phyloP scores from a whole-genome alignment of 108 stramenopile genomes.

The Pseudonitzschia multistriata region DNA sequence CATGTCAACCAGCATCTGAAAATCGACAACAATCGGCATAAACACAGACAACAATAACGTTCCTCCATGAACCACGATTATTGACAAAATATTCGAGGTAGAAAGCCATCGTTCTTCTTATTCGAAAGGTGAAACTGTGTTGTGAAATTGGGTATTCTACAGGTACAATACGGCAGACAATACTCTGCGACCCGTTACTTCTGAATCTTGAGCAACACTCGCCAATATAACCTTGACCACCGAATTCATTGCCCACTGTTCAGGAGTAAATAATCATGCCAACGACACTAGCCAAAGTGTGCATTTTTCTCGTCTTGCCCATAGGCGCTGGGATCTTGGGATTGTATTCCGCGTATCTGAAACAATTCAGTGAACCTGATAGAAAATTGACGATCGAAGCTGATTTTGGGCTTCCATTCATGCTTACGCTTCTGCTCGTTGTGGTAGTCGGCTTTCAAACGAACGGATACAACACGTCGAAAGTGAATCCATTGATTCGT shows the following conservation, averaged over 20 bases:
- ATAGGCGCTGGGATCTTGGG: constrained; percentile 43
- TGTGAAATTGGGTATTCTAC: too few species aligned
- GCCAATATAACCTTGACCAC: not conserved
- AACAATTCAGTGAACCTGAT: constrained; percentile 17
- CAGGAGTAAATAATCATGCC: not conserved
- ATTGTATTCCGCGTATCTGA: constrained; percentile 41
- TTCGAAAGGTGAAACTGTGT: too few species aligned
- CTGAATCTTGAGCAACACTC: too few species aligned
- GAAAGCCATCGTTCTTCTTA: too few species aligned
- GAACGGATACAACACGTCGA: constrained; percentile 31
- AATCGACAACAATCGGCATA: too few species aligned
- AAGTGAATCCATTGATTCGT: constrained; percentile 30
- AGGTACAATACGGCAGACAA: too few species aligned
- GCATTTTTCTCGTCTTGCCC: constrained; percentile 52
- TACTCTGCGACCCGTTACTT: too few species aligned
- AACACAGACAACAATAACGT: too few species aligned
- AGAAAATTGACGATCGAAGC: constrained; percentile 44
- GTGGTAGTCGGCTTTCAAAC: constrained; percentile 70
- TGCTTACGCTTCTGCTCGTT: constrained; percentile 42
- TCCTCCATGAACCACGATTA: too few species aligned
- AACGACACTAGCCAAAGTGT: constrained; percentile 10
- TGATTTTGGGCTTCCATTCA: constrained; percentile 62
- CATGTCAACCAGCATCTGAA: too few species aligned
- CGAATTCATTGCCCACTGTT: not conserved
- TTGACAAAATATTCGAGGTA: too few species aligned